These are phyloP conservation scores for Andrographis paniculata DNA, from an alignment of 305 asterid species.

Conservation along the genomic window DNA sequence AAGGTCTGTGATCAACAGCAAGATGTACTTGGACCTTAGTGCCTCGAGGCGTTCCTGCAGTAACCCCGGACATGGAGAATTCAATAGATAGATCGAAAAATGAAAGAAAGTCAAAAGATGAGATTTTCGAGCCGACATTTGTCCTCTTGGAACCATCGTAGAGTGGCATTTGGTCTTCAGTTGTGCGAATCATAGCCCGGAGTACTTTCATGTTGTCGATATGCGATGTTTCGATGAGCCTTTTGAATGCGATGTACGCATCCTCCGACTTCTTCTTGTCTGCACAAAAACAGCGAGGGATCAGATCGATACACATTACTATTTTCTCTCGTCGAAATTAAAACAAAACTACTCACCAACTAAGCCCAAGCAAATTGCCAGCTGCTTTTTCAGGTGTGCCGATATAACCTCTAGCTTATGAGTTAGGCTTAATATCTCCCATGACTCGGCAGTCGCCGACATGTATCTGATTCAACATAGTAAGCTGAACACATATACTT, in stretches of 20 bases:
- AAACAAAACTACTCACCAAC: conserved; percentile 44
- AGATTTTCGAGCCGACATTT: conserved; percentile 31
- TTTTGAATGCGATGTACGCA: conserved; percentile 34
- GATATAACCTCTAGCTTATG: conserved; percentile 62
- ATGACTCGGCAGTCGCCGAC: conserved; percentile 52
- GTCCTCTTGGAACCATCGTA: conserved; percentile 48
- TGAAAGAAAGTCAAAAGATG: not conserved
- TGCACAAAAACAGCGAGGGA: conserved; percentile 23
- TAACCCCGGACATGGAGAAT: not conserved
- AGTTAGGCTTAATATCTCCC: conserved; percentile 67
- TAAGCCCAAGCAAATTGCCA: conserved; percentile 25
- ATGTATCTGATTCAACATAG: conserved; percentile 42
- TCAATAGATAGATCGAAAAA: not conserved
- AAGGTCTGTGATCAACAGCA: conserved; percentile 66
- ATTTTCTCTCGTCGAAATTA: no score
- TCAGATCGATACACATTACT: not conserved
- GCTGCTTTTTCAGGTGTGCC: conserved; percentile 44
- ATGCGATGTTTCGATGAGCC: conserved; percentile 48
- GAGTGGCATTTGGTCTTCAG: conserved; percentile 67
- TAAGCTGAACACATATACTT: not conserved
- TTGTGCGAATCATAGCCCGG: conserved; percentile 41
- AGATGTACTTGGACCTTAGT: conserved; percentile 50
- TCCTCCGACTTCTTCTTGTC: conserved; percentile 41
- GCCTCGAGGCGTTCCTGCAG: conserved; percentile 56
- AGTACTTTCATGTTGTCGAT: conserved; percentile 72